phyloP scores from a whole-genome alignment of 768 basidiomycete genomes.

The Leccinellum albellum region DNA sequence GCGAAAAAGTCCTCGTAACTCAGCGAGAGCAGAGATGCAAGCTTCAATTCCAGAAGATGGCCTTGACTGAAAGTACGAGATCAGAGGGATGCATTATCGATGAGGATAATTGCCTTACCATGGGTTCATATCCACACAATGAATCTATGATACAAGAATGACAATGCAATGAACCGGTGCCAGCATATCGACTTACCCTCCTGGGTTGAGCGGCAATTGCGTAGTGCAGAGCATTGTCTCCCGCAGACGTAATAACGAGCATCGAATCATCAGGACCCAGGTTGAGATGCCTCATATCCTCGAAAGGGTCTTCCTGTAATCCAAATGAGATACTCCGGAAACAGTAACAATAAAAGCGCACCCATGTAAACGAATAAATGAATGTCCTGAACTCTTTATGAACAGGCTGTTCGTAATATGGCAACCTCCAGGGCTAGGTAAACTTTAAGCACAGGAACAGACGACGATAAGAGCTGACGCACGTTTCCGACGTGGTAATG shows the following conservation, averaged over 20 bases:
- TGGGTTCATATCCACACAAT: constrained; percentile 74
- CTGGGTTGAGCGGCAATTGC: constrained; percentile 61
- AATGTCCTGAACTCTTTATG: constrained; percentile 66
- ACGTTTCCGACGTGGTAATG: constrained; percentile 57
- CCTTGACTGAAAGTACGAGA: constrained; percentile 46
- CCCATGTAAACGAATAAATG: constrained; percentile 65
- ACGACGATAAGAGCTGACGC: background rate
- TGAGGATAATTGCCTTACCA: constrained; percentile 30
- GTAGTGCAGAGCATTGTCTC: constrained; percentile 79
- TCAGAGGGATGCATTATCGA: background rate
- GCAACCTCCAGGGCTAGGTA: constrained; percentile 57
- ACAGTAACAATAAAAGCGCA: constrained; percentile 16
- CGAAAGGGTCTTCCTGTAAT: constrained; percentile 64
- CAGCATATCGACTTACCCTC: constrained; percentile 33
- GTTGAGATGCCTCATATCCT: constrained; percentile 63
- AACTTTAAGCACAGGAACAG: background rate
- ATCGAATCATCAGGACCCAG: constrained; percentile 60
- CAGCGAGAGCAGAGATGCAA: constrained; percentile 58
- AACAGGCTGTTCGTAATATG: constrained; percentile 64
- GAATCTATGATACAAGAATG: constrained; percentile 39
- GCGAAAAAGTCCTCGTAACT: constrained; percentile 59
- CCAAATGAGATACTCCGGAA: background rate
- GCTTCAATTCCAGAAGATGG: constrained; percentile 75
- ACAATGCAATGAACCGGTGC: background rate
- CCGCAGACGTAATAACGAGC: constrained; percentile 73